Evolutionary conservation across 306 rosid genomes (phyloP).

Genomic region (Morella rubra): DNA sequence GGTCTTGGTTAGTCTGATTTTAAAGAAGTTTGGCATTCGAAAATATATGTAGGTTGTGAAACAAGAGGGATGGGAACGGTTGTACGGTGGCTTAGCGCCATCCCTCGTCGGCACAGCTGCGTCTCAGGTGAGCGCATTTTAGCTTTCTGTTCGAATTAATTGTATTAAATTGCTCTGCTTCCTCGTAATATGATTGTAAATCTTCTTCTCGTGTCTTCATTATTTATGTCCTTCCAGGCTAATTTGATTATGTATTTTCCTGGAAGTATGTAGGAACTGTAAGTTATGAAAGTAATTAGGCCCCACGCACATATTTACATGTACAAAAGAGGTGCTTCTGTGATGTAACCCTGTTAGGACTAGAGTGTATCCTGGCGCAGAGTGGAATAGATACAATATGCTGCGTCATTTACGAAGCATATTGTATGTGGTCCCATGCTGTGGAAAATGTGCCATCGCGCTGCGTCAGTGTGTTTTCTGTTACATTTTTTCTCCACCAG

Average conservation of each 20-base stretch:
- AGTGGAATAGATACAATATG: neutral
- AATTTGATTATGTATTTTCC: neutral
- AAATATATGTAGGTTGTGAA: conserved; percentile 60
- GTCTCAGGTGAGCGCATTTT: conserved; percentile 74
- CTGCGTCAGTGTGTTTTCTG: neutral
- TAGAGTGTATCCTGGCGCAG: neutral
- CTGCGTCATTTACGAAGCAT: neutral
- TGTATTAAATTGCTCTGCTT: neutral
- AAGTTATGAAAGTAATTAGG: neutral
- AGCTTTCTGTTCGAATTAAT: conserved; percentile 18
- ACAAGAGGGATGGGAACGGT: conserved; percentile 86
- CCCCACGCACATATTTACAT: neutral
- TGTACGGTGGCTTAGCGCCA: conserved; percentile 87
- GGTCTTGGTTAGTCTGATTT: neutral
- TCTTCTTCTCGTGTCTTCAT: neutral
- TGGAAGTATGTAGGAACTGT: no score
- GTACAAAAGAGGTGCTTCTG: neutral
- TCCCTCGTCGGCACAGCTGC: conserved; percentile 86
- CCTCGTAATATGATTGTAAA: neutral
- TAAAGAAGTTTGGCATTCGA: conserved; percentile 1
- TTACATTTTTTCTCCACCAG: conserved; percentile 13
- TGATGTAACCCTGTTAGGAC: neutral
- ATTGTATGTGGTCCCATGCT: conserved; percentile 24
- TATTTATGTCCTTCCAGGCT: neutral
- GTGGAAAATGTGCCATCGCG: conserved; percentile 12